These are phyloP conservation scores for Yamadazyma insecticola DNA, from an alignment of 805 yeast species.

Conservation along the genomic window DNA sequence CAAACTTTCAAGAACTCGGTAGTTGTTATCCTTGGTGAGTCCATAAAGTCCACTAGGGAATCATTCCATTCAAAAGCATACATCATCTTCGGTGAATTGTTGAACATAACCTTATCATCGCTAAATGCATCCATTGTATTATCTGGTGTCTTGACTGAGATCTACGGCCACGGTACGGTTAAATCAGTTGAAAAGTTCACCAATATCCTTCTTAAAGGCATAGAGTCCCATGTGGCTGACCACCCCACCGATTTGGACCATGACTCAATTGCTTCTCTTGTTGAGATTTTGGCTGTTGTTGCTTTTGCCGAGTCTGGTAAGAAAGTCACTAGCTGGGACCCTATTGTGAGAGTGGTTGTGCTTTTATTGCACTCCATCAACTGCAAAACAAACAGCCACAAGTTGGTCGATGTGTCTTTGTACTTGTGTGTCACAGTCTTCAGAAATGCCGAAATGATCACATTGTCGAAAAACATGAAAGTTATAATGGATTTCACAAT, in stretches of 20 bases:
- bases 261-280: conserved; percentile 10
- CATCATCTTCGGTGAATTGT: conserved; percentile 41
- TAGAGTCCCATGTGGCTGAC: too few species aligned
- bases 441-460: conserved; percentile 49
- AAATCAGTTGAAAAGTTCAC: conserved; percentile 8
- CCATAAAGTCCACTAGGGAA: conserved; percentile 67
- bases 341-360: too few species aligned
- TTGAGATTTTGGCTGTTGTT: conserved; percentile 43
- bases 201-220: too few species aligned
- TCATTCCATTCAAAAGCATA: conserved; percentile 71
- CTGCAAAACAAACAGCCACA: too few species aligned
- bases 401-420: too few species aligned
- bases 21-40: conserved; percentile 60
- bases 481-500: conserved; percentile 3
- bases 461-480: conserved; percentile 39
- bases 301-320: conserved; percentile 69
- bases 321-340: conserved; percentile 53
- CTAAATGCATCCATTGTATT: conserved; percentile 24
- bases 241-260: too few species aligned
- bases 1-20: conserved; percentile 54
- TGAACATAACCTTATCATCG: conserved; percentile 23
- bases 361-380: too few species aligned
- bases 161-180: conserved; percentile 48
- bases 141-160: conserved; percentile 53
- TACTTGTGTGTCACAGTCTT: conserved; percentile 47